Percentiles rank a stretch among this genome's conserved stretches.
Conservation (phyloP, 2,329 filamentous ascomycete genomes). For the Penicillium sp. region DNA sequence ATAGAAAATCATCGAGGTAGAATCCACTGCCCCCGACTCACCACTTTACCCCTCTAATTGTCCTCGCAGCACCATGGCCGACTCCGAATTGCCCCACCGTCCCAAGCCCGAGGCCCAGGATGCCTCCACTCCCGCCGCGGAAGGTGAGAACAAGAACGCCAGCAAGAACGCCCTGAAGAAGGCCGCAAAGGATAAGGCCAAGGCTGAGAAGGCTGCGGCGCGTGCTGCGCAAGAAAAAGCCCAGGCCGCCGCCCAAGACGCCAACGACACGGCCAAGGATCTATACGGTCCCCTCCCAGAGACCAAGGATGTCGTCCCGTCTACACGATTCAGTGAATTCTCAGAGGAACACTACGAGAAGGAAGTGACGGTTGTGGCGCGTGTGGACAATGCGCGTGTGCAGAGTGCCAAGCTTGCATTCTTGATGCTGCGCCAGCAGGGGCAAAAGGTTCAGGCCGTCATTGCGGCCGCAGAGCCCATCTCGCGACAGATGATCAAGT, state of each 20-base stretch:
- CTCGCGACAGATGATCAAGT: slow-evolving; percentile 92
- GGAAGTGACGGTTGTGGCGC: slow-evolving; percentile 71
- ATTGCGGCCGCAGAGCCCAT: slow-evolving; percentile 62
- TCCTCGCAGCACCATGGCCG: slow-evolving; percentile 32
- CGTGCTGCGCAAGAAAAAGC: slow-evolving; percentile 72
- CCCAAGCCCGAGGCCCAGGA: slow-evolving; percentile 38
- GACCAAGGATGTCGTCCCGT: slow-evolving; percentile 56
- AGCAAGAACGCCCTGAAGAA: slow-evolving; percentile 85
- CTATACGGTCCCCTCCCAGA: slow-evolving; percentile 73
- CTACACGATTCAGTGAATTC: slow-evolving; percentile 57
- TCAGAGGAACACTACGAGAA: slow-evolving; percentile 64
- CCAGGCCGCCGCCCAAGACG: slow-evolving; percentile 62
- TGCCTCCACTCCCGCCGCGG: slow-evolving; percentile 31
- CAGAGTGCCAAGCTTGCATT: slow-evolving; percentile 92
- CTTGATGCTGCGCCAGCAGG: slow-evolving; percentile 75
- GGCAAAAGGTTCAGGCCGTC: slow-evolving; percentile 80
- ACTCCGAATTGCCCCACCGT: slow-evolving; percentile 40
- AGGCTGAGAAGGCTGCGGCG: slow-evolving; percentile 71
- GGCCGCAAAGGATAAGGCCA: slow-evolving; percentile 84
- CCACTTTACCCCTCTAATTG: not conserved
- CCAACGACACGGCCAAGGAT: slow-evolving; percentile 60
- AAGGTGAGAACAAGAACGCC: slow-evolving; percentile 36
- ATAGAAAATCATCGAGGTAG: slow-evolving; percentile 21
- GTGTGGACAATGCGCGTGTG: slow-evolving; percentile 81
- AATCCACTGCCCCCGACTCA: not conserved